Percentiles rank a stretch among this genome's conserved stretches.
phyloP scores from a whole-genome alignment of 73 alveolate genomes.

The Paramecium primaurelia region DNA sequence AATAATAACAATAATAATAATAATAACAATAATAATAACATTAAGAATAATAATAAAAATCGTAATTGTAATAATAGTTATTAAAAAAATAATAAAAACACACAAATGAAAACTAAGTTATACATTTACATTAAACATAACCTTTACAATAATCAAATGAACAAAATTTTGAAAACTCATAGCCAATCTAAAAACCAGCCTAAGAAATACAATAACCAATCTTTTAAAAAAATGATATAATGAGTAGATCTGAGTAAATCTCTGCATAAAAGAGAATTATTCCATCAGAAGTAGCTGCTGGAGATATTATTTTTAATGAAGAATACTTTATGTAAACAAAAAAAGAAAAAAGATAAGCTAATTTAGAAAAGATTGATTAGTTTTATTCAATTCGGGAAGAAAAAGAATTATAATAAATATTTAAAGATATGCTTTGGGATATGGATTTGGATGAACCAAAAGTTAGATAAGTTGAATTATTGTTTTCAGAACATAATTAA shows the following conservation, averaged over 20 bases:
- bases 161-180: not conserved
- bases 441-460: conserved; percentile 6
- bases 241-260: not conserved
- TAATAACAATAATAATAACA: not conserved
- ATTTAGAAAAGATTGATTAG: not conserved
- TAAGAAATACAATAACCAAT: not conserved
- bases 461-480: not conserved
- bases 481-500: not conserved
- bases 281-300: not conserved
- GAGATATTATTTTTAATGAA: conserved; percentile 1
- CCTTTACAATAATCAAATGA: not conserved
- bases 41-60: not conserved
- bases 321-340: not conserved
- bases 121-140: not conserved
- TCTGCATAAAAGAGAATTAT: not conserved
- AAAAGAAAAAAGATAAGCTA: not conserved
- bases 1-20: too few species aligned
- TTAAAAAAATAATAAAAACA: not conserved
- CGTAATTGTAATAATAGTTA: not conserved
- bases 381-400: not conserved
- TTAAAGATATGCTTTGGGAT: not conserved
- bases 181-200: not conserved
- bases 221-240: not conserved
- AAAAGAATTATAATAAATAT: not conserved
- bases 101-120: not conserved